A percentile compares a stretch with the other conserved stretches of the same genome.
These are phyloP conservation scores for Fusarium sp. DNA, from an alignment of 2,329 filamentous ascomycete species.

Conservation along the genomic window DNA sequence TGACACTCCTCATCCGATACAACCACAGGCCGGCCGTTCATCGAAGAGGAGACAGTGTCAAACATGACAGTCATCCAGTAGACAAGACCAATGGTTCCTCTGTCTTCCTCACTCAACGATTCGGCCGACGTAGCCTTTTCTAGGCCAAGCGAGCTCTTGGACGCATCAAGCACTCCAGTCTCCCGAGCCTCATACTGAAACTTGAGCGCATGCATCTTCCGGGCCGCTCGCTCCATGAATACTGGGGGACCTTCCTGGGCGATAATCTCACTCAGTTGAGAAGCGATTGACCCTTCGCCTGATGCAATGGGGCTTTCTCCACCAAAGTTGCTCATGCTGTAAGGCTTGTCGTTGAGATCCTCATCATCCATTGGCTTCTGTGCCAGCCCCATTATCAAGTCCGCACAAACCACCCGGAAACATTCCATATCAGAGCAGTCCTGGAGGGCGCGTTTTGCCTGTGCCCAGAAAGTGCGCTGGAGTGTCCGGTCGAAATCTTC, in stretches of 20 bases:
- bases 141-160: constrained; percentile 39
- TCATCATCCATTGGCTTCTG: constrained; percentile 48
- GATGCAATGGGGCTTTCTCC: constrained; percentile 32
- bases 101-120: constrained; percentile 45
- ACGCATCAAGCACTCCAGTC: constrained; percentile 38
- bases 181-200: constrained; percentile 46
- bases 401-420: constrained; percentile 53
- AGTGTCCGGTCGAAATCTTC: constrained; percentile 53
- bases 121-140: constrained; percentile 37
- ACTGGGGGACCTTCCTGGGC: constrained; percentile 43
- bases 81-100: constrained; percentile 63
- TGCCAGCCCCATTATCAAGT: constrained; percentile 53
- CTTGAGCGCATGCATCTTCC: constrained; percentile 53
- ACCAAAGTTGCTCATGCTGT: constrained; percentile 28
- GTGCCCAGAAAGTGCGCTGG: constrained; percentile 52
- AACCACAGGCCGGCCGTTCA: constrained; percentile 54
- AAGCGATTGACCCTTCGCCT: constrained; percentile 39
- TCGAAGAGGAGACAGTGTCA: constrained; percentile 66
- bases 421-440: constrained; percentile 52
- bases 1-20: constrained; percentile 54
- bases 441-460: constrained; percentile 50
- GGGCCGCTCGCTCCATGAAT: constrained; percentile 50
- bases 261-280: constrained; percentile 47
- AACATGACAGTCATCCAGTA: constrained; percentile 72
- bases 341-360: constrained; percentile 23